Percentiles rank a stretch among this genome's conserved stretches.
phyloP scores from a whole-genome alignment of 192 early-diverging fungal genomes.

The Hyaloraphidium curvatum region DNA sequence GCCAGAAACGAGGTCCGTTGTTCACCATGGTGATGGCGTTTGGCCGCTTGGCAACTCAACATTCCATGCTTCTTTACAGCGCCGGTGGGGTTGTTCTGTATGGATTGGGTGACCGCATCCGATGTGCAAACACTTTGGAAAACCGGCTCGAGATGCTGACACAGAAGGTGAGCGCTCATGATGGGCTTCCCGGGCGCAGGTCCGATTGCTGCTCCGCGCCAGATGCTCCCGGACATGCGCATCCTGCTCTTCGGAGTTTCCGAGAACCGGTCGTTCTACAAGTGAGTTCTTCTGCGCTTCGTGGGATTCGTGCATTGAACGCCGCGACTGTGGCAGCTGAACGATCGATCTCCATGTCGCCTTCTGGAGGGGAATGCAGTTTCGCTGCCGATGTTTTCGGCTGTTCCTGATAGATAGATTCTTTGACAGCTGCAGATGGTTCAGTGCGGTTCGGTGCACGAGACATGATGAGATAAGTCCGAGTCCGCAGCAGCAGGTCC shows the following conservation, averaged over 20 bases:
- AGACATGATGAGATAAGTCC: too few species aligned
- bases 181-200: not conserved
- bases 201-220: not conserved
- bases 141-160: conserved; percentile 64
- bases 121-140: conserved; percentile 77
- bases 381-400: too few species aligned
- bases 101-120: conserved; percentile 56
- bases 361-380: not conserved
- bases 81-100: conserved; percentile 78
- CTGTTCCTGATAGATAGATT: too few species aligned
- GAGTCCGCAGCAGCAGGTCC: too few species aligned
- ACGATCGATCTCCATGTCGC: not conserved
- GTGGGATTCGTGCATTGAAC: not conserved
- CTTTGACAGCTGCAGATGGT: too few species aligned
- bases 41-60: not conserved
- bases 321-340: not conserved
- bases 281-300: conserved; percentile 21
- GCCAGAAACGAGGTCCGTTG: conserved; percentile 35
- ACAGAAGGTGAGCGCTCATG: conserved; percentile 34
- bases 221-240: conserved; percentile 92
- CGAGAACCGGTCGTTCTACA: conserved; percentile 77
- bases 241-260: conserved; percentile 78
- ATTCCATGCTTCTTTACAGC: conserved; percentile 15
- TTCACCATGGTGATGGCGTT: not conserved
- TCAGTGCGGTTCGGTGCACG: too few species aligned